A percentile compares a stretch with the other conserved stretches of the same genome.
Evolutionary conservation across 2,329 filamentous ascomycete species (phyloP).

Genomic region (Aspergillaceae sp.): DNA sequence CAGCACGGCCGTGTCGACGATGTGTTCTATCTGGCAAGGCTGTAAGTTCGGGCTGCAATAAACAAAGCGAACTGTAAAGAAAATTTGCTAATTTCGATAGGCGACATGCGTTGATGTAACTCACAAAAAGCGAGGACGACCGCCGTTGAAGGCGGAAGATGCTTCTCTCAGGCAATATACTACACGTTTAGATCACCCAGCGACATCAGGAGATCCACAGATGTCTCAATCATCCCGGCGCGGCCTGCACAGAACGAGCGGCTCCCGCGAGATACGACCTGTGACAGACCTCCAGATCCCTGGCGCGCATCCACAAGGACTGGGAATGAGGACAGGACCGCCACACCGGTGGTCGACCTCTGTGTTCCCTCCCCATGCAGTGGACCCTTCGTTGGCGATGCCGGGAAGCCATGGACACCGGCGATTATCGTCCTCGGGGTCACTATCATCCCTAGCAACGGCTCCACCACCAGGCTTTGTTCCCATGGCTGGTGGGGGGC

Average conservation of each 20-base stretch:
- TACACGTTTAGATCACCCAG: conserved; percentile 19
- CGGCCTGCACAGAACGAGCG: conserved; percentile 24
- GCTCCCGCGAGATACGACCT: conserved; percentile 31
- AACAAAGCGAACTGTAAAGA: no score
- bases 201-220: conserved; percentile 17
- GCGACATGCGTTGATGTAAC: conserved; percentile 38
- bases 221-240: conserved; percentile 12
- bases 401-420: conserved; percentile 18
- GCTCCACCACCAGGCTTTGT: conserved; percentile 18
- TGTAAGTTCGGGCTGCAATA: conserved; percentile 22
- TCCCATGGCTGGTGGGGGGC: conserved; percentile 15
- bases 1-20: conserved; percentile 37
- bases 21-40: conserved; percentile 40
- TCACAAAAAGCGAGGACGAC: conserved; percentile 40
- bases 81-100: conserved; percentile 13
- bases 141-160: conserved; percentile 37
- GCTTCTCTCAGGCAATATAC: conserved; percentile 25
- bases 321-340: conserved; percentile 16
- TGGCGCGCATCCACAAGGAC: conserved; percentile 10
- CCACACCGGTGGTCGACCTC: conserved; percentile 26
- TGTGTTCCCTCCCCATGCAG: conserved; percentile 20
- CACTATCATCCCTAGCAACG: conserved; percentile 1
- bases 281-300: conserved; percentile 30
- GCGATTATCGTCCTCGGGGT: conserved; percentile 27
- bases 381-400: conserved; percentile 20